Evolutionary conservation across 345 rosid species (phyloP).

Genomic region (Melaleuca quinquenervia): DNA sequence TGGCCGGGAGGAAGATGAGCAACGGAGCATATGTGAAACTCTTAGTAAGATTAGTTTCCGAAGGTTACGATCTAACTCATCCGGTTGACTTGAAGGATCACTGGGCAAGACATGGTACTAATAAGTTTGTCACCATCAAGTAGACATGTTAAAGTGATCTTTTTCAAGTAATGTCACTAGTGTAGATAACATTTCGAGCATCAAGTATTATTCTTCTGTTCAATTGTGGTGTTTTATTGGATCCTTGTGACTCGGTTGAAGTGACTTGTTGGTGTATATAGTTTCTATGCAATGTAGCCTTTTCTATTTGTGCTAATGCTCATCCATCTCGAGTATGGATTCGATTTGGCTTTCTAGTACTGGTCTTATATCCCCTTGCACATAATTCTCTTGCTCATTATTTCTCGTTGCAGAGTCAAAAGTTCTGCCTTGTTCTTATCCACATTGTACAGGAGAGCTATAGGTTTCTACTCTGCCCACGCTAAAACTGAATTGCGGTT

Average conservation of each 20-base stretch:
- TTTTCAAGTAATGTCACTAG: not conserved
- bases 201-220: not conserved
- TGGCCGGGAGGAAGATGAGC: slow-evolving; percentile 76
- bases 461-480: not conserved
- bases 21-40: slow-evolving; percentile 53
- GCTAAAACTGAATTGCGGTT: not conserved
- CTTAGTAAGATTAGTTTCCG: slow-evolving; percentile 39
- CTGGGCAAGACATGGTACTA: slow-evolving; percentile 71
- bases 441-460: not conserved
- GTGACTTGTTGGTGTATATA: not conserved
- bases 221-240: not conserved
- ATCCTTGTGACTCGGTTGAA: not conserved
- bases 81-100: slow-evolving; percentile 55
- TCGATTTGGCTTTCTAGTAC: not conserved
- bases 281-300: not conserved
- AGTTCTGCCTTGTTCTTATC: not conserved
- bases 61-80: slow-evolving; percentile 41
- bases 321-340: not conserved
- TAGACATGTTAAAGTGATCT: slow-evolving; percentile 5
- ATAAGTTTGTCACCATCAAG: slow-evolving; percentile 61
- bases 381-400: not conserved
- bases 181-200: not conserved
- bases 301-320: not conserved
- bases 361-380: not conserved
- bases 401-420: not conserved